Percentiles rank a stretch among this genome's conserved stretches.
These are phyloP conservation scores for Wickerhamomyces bisporus DNA, from an alignment of 805 yeast species.

Conservation along the genomic window DNA sequence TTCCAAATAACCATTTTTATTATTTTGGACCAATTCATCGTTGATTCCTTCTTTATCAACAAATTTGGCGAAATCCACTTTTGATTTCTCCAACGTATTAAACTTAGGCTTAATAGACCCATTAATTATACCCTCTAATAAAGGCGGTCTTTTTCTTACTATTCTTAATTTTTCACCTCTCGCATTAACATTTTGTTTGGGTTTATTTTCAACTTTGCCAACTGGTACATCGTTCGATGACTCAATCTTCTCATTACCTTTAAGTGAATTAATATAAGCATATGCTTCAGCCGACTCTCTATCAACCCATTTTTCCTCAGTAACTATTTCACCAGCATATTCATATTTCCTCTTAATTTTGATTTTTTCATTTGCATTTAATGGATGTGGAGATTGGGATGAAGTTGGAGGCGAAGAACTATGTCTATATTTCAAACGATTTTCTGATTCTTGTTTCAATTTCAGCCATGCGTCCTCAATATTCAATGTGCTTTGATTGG, in stretches of 20 bases:
- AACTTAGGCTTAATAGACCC: conserved; percentile 70
- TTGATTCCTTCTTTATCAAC: conserved; percentile 81
- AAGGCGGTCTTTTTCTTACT: conserved; percentile 67
- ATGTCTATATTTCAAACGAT: conserved; percentile 21
- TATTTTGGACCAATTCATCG: conserved; percentile 75
- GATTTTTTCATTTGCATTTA: conserved; percentile 40
- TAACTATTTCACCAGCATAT: conserved; percentile 81
- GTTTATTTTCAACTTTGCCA: conserved; percentile 4
- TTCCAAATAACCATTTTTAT: conserved; percentile 87
- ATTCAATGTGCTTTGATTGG: conserved; percentile 31
- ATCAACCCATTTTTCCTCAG: conserved; percentile 76
- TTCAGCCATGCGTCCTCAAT: conserved; percentile 52
- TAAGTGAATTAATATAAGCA: conserved; percentile 63
- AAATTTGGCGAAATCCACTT: conserved; percentile 92
- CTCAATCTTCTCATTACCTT: conserved; percentile 24
- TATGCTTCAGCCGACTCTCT: conserved; percentile 80
- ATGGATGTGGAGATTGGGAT: conserved; percentile 8
- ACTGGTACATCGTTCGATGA: conserved; percentile 12
- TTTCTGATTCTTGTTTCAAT: conserved; percentile 34
- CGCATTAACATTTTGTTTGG: conserved; percentile 13
- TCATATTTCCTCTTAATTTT: conserved; percentile 74
- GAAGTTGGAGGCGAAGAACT: conserved; percentile 14
- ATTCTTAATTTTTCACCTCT: conserved; percentile 38
- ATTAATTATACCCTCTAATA: conserved; percentile 69
- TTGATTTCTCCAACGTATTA: conserved; percentile 87